Percentiles rank a stretch among this genome's conserved stretches.
Evolutionary conservation across 2,329 filamentous ascomycete genomes (phyloP).

Genomic region (Cytospora piceae): DNA sequence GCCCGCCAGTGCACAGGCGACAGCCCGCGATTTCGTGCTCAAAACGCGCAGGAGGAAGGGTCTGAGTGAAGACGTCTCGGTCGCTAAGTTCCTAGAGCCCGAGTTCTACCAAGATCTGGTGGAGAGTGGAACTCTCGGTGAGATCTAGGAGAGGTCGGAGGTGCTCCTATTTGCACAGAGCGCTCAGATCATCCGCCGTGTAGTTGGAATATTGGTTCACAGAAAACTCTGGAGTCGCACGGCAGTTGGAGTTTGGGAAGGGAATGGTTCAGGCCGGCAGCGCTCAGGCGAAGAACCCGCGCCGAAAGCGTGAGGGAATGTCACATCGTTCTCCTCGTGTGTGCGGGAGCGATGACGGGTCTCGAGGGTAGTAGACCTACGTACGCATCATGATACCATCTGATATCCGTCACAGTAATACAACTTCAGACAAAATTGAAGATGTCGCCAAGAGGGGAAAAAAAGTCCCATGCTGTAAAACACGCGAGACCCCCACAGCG

Average conservation of each 20-base stretch:
- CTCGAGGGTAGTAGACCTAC: background rate
- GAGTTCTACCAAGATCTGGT: conserved; percentile 88
- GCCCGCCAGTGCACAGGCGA: conserved; percentile 84
- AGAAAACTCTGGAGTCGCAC: background rate
- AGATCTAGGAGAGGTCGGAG: conserved; percentile 34
- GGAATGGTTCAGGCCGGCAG: background rate
- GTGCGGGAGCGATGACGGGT: background rate
- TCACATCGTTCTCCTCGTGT: background rate
- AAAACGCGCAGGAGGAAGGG: conserved; percentile 95
- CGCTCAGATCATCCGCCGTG: background rate
- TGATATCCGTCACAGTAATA: conserved; percentile 3
- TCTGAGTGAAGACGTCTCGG: conserved; percentile 90
- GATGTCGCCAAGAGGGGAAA: background rate
- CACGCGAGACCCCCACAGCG: background rate
- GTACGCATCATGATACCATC: background rate
- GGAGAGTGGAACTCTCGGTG: conserved; percentile 84
- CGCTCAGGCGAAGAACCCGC: background rate
- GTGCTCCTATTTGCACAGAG: background rate
- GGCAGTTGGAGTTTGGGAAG: conserved; percentile 3
- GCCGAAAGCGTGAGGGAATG: background rate
- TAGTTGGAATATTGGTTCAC: background rate
- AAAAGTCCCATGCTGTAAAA: background rate
- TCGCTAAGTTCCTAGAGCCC: conserved; percentile 94
- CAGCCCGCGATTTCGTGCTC: conserved; percentile 92
- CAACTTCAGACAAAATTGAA: background rate